Evolutionary conservation across 106 monocot genomes (phyloP).

Genomic region (Dactylorhiza incarnata): DNA sequence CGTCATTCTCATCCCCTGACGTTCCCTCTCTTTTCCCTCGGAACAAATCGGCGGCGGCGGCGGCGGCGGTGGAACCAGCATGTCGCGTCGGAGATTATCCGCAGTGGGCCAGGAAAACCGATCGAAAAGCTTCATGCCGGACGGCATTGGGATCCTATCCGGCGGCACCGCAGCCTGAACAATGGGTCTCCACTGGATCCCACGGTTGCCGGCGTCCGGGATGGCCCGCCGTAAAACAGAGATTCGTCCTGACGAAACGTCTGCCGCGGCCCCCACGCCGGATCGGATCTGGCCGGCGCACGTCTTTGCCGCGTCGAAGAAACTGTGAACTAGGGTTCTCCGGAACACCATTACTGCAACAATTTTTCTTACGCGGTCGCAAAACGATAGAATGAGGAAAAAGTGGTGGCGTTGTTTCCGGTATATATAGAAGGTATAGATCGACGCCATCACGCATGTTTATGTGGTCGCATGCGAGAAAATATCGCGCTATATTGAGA

Average conservation of each 20-base stretch:
- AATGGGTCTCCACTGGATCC: not conserved
- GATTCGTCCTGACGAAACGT: not conserved
- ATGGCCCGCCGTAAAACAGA: not conserved
- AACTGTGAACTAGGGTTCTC: conserved; percentile 1
- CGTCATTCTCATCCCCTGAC: not conserved
- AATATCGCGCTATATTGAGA: not conserved
- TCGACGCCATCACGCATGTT: not conserved
- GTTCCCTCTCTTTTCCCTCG: not conserved
- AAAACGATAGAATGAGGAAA: not conserved
- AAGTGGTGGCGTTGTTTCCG: not conserved
- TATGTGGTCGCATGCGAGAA: not conserved
- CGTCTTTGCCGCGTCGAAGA: not conserved
- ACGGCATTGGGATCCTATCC: not conserved
- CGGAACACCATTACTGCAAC: conserved; percentile 1
- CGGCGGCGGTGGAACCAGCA: not conserved
- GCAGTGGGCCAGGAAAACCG: not conserved
- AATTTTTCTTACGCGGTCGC: not conserved
- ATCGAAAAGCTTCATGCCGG: not conserved
- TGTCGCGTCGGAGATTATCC: not conserved
- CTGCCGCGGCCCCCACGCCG: not conserved
- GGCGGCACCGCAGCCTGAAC: conserved; percentile 3
- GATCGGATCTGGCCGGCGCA: conserved; percentile 7
- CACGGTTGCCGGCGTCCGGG: not conserved
- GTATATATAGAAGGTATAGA: not conserved
- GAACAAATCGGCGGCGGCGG: too few species aligned